Conservation (phyloP, 108 stramenopile genomes). For the Discostella pseudostelligera region DNA sequence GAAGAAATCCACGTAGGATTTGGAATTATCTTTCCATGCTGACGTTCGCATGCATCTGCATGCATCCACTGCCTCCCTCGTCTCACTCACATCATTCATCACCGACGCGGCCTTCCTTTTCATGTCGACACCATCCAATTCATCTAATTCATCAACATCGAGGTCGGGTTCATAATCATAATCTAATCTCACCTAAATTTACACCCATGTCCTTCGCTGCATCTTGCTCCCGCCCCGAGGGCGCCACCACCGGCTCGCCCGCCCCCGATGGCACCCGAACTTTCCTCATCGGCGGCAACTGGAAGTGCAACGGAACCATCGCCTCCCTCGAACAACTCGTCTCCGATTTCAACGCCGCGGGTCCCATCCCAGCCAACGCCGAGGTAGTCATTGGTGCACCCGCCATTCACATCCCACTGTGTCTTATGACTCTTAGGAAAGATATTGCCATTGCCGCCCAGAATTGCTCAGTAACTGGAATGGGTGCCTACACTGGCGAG, state of each 20-base stretch:
- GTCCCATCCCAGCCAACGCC: conserved; percentile 79
- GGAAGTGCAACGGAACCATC: conserved; percentile 91
- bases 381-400: conserved; percentile 86
- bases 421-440: conserved; percentile 56
- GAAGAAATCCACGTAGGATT: too few relatives aligned
- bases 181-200: too few relatives aligned
- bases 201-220: too few relatives aligned
- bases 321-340: conserved; percentile 70
- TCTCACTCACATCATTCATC: too few relatives aligned
- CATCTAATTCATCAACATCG: too few relatives aligned
- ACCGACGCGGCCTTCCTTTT: too few relatives aligned
- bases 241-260: conserved; percentile 43
- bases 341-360: conserved; percentile 82
- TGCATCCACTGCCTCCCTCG: too few relatives aligned
- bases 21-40: too few relatives aligned
- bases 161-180: too few relatives aligned
- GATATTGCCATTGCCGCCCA: conserved; percentile 87
- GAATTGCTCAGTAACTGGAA: conserved; percentile 68
- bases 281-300: conserved; percentile 94
- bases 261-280: conserved; percentile 57
- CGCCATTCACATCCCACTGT: conserved; percentile 71
- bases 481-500: conserved; percentile 98
- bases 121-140: too few relatives aligned
- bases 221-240: conserved; percentile 45
- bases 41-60: too few relatives aligned